Evolutionary conservation across 768 basidiomycete genomes (phyloP).

Genomic region (Phaeotremella skinneri): DNA sequence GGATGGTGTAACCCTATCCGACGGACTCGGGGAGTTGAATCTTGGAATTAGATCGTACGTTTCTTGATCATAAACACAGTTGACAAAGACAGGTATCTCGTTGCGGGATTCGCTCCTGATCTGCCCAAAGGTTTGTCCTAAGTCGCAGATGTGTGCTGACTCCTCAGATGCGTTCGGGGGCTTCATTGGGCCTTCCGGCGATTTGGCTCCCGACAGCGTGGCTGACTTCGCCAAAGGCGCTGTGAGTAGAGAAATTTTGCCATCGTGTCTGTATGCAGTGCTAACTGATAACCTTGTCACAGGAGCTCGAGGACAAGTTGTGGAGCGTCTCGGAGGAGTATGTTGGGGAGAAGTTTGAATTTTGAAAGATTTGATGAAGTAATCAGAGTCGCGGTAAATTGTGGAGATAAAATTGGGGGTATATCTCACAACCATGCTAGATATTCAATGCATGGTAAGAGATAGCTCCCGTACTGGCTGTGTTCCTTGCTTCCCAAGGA

Average conservation of each 20-base stretch:
- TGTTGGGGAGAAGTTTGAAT: constrained; percentile 21
- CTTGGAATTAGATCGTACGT: constrained; percentile 10
- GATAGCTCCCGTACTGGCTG: too few relatives aligned
- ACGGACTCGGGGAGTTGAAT: not conserved
- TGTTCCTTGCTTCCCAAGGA: too few relatives aligned
- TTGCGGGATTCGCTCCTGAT: constrained; percentile 12
- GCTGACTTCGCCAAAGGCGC: constrained; percentile 12
- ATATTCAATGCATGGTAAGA: not conserved
- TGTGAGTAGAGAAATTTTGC: constrained; percentile 4
- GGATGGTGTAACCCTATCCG: constrained; percentile 5
- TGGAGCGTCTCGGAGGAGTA: constrained; percentile 17
- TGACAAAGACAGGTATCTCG: constrained; percentile 1
- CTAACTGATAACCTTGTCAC: not conserved
- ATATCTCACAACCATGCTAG: not conserved
- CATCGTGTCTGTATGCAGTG: not conserved
- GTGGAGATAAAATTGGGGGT: not conserved
- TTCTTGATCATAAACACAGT: not conserved
- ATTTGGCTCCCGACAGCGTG: not conserved
- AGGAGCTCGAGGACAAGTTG: constrained; percentile 19
- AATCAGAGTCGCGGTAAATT: not conserved
- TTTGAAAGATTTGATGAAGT: not conserved
- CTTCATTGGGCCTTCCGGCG: not conserved
- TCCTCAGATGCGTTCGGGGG: not conserved
- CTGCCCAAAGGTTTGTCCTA: constrained; percentile 10
- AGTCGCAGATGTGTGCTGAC: constrained; percentile 1